A percentile compares a stretch with the other conserved stretches of the same genome.
These are phyloP conservation scores for Mycena rebaudengoi DNA, from an alignment of 768 basidiomycete genomes.

Conservation along the genomic window DNA sequence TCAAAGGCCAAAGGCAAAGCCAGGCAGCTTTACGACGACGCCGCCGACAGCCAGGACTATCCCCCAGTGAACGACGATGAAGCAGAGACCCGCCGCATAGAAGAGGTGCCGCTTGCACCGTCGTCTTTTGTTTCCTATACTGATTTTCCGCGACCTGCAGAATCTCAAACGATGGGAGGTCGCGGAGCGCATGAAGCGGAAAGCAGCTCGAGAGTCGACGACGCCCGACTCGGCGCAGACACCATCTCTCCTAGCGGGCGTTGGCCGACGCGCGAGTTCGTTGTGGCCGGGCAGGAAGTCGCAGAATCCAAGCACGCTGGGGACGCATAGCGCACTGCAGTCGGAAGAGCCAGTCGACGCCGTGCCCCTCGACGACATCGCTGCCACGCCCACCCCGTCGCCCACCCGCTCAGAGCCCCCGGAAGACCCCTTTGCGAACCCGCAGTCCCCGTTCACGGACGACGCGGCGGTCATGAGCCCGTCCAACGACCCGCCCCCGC, in stretches of 20 bases:
- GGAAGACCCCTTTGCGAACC: slow-evolving; percentile 59
- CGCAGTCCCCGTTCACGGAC: slow-evolving; percentile 53
- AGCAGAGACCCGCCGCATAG: slow-evolving; percentile 71
- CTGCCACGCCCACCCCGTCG: slow-evolving; percentile 48
- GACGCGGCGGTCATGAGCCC: slow-evolving; percentile 37
- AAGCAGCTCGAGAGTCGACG: slow-evolving; percentile 68
- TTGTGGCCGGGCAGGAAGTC: slow-evolving; percentile 59
- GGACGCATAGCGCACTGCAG: slow-evolving; percentile 55
- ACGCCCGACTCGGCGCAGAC: slow-evolving; percentile 30
- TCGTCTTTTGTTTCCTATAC: slow-evolving; percentile 12
- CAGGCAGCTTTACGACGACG: slow-evolving; percentile 22
- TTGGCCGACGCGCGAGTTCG: slow-evolving; percentile 66
- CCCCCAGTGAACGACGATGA: slow-evolving; percentile 75
- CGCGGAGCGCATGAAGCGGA: slow-evolving; percentile 79
- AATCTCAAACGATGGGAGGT: slow-evolving; percentile 82
- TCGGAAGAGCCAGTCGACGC: slow-evolving; percentile 62
- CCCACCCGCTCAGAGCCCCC: slow-evolving; percentile 44
- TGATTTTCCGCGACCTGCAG: slow-evolving; percentile 48
- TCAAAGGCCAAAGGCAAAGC: slow-evolving; percentile 34
- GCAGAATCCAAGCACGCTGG: slow-evolving; percentile 36
- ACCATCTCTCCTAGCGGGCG: slow-evolving; percentile 62
- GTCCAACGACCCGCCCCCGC: slow-evolving; percentile 27
- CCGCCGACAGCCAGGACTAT: slow-evolving; percentile 50
- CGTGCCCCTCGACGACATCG: slow-evolving; percentile 64
- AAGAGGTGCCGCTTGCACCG: slow-evolving; percentile 62